Base-by-base conservation (phyloP, 2,329 filamentous ascomycete species). In the Hansfordia pulvinata region DNA sequence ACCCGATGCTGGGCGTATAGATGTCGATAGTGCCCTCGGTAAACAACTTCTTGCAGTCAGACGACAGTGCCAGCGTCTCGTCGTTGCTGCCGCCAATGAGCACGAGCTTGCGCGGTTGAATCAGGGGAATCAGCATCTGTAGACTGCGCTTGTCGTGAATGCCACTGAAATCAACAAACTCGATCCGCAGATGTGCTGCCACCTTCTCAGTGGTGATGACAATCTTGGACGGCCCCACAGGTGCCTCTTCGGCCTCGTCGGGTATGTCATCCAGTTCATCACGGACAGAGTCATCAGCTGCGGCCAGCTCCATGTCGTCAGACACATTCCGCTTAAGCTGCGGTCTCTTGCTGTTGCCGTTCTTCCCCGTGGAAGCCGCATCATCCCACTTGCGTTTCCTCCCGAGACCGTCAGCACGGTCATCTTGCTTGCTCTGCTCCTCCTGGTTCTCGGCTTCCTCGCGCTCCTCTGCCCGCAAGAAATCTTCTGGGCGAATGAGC, bases 331-430 rank as follows among this genome's bases (percentile, higher is more conserved):
- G 50, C 25, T 47, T 49, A 6, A 54, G 37, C 21, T 71, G 69
- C 8, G 69, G 60, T 15, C 77, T 69, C 47, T 82, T 86, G 39
- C 62, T 69, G 14, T 54, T 42, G 8, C 60, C 60, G 22, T 56
- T 54, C 19, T 50, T 54, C 23, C 50, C 53, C 25, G 49, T 53
- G 17, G 44, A 46, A 8, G 58, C 62, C 13, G 70, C 56, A 33
- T 92, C 84, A 37, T 88, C 82, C 84, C 88, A 96, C 51, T 84
- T 92, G 33, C 90, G 72, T 55, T 98, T 98, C 58, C 88, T 86
- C 11, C 88, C 90, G 12, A 93, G 65, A 23, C 69, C 69, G 27
- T 71, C 70, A 77, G 63, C 17, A 56, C 53, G 16, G 62, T 60
- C 9, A 52, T 53, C 31, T 64, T 62, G 10, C 59, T 60, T 10